These are phyloP conservation scores for Cyamopsis tetragonoloba DNA, from an alignment of 306 rosid genomes.

Conservation along the genomic window DNA sequence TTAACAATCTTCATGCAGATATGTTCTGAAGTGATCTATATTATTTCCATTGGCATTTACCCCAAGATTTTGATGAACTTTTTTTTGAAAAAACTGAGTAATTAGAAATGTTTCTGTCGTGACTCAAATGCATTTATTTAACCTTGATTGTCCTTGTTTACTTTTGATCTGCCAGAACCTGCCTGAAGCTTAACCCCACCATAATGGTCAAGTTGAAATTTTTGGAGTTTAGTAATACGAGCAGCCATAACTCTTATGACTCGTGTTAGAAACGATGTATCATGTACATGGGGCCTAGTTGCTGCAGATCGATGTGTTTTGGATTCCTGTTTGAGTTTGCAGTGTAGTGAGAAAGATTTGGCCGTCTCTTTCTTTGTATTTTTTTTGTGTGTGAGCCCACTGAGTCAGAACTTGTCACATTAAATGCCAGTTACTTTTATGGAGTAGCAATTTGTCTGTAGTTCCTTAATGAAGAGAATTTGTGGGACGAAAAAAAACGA, in stretches of 20 bases:
- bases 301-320: constrained; percentile 22
- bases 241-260: constrained; percentile 36
- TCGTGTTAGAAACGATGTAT: constrained; percentile 34
- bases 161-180: constrained; percentile 2
- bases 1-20: neutral
- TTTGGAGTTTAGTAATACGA: constrained; percentile 23
- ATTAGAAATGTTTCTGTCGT: constrained; percentile 6
- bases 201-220: constrained; percentile 23
- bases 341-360: constrained; percentile 39
- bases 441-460: constrained; percentile 37
- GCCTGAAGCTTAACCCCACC: constrained; percentile 5
- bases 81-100: neutral
- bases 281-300: constrained; percentile 56
- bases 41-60: neutral
- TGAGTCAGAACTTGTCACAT: constrained; percentile 34
- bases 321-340: constrained; percentile 36
- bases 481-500: neutral
- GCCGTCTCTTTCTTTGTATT: constrained; percentile 39
- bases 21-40: neutral
- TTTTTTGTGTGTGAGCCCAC: constrained; percentile 35
- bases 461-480: constrained; percentile 6
- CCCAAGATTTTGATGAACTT: neutral
- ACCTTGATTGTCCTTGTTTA: constrained; percentile 15
- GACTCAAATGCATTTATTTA: constrained; percentile 26
- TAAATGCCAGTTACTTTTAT: constrained; percentile 30